Evolutionary conservation across 2,329 filamentous ascomycete genomes (phyloP), one percentile per base, ranked within the genome.

Genomic region (Sodiomyces alkalinus): DNA sequence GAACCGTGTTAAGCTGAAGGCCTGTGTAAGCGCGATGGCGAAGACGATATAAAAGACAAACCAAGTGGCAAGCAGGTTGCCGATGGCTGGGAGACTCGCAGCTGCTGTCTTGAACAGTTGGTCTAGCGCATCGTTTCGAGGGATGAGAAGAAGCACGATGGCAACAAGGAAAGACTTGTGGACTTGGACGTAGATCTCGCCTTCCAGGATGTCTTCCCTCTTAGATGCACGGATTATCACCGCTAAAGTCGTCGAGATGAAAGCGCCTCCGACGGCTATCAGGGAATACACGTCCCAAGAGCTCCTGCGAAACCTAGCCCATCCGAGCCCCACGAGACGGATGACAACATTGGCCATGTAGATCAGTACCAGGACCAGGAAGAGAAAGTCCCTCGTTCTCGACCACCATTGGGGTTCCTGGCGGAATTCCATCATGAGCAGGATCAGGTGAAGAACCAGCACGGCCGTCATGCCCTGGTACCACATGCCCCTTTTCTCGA

Each of bases 71-170:
- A 98, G 60, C 23, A 98, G 62, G 46, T 94, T 98, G 33, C 79
- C 72, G 41, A 98, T 98, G 12, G 81, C 75, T 3, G 81, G 78
- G 41, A 98, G 57, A 72, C 82, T 92, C 29, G 87, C 90, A 8
- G 90, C 90, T 0, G 87, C 92, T 2, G 92, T 98, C 53, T 98
- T 98, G 71, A 98, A 98, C 0, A 98, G 71, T 49, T 98, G 90
- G 48, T 98, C 92, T 14, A 98, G 68, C 27, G 92, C 86, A 43
- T 98, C 92, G 48, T 98, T 98, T 28, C 92, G 73, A 1, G 90
- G 90, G 35, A 98, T 98, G 19, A 98, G 68, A 28, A 98, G 62
- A 7, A 96, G 64, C 3, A 90, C 76, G 30, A 96, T 79, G 7
- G 82, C 78, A 13, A 96, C 90, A 18, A 98, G 65, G 50, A 92